phyloP scores from a whole-genome alignment of 495 filamentous ascomycete genomes.

The Tuber magnatum region DNA sequence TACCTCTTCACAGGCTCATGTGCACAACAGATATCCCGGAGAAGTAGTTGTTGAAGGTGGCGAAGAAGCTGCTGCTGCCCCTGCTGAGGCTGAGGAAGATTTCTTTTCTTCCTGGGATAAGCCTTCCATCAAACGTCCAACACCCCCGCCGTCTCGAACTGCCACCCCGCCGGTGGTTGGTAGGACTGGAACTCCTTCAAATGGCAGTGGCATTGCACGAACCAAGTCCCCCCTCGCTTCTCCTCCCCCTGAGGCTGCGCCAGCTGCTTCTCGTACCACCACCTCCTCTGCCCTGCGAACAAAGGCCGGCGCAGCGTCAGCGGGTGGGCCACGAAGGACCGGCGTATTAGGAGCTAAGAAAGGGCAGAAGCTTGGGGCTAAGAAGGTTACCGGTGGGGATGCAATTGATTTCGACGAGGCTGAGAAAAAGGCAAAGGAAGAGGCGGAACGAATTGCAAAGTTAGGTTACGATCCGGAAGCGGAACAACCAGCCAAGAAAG shows the following conservation, averaged over 20 bases:
- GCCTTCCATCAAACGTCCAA: slow-evolving; percentile 91
- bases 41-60: slow-evolving; percentile 81
- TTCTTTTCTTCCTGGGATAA: slow-evolving; percentile 99
- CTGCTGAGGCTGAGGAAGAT: slow-evolving; percentile 78
- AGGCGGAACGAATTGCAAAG: slow-evolving; percentile 92
- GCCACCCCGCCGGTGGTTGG: slow-evolving; percentile 78
- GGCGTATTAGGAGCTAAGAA: slow-evolving; percentile 89
- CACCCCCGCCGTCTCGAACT: slow-evolving; percentile 85
- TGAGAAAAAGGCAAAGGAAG: slow-evolving; percentile 92
- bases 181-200: slow-evolving; percentile 66
- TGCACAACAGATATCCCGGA: slow-evolving; percentile 59
- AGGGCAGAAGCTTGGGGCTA: slow-evolving; percentile 74
- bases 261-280: slow-evolving; percentile 62
- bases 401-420: slow-evolving; percentile 92
- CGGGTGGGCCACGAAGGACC: slow-evolving; percentile 58
- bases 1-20: slow-evolving; percentile 27
- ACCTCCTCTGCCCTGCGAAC: slow-evolving; percentile 72
- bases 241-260: slow-evolving; percentile 49
- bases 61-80: slow-evolving; percentile 58
- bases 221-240: slow-evolving; percentile 73
- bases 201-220: slow-evolving; percentile 60
- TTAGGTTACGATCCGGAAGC: slow-evolving; percentile 96
- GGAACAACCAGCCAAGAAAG: slow-evolving; percentile 60
- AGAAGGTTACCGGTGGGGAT: slow-evolving; percentile 69
- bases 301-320: slow-evolving; percentile 42